Evolutionary conservation across 257 asterid genomes (phyloP), one percentile per base, ranked within the genome.

Genomic region (Solanum habrochaites): DNA sequence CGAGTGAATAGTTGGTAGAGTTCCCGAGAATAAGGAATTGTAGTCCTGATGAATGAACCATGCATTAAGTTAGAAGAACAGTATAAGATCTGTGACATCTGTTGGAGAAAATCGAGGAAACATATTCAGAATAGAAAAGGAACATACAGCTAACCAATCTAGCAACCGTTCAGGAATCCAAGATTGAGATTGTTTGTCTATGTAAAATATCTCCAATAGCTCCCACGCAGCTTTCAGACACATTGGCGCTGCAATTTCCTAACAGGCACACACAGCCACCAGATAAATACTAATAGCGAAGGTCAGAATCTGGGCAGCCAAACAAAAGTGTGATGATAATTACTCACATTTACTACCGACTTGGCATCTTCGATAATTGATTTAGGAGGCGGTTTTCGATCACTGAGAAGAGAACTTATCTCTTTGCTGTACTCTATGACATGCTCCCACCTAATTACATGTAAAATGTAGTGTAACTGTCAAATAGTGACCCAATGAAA

Each of bases 141-240:
- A 84, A 86, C 98, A 89, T 93, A 97, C 99, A 89, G 96, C 91
- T 90, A 97, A 91, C 98, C 98, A 97, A 94, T 94, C 98, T 87
- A 93, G 89, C 83, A 96, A 94, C 87, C 95, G 92, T 89, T 95
- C 98, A 69, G 99, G 98, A 82, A 94, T 91, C 98, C 97, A 97
- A 72, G 93, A 88, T 90, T 94, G 93, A 89, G 95, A 92, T 90
- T 92, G 93, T 91, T 91, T 96, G 93, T 97, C 99, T 6, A 94
- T 98, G 82, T 94, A 97, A 90, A 97, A 97, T 80, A 94, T 89
- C 89, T 95, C 98, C 94, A 97, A 87, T 90, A 97, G 94, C 96
- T 95, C 98, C 99, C 98, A 95, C 52, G 98, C 99, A 89, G 98
- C 98, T 93, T 88, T 94, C 91, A 97, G 87, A 74, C 92, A 87